Conservation (phyloP, 2,329 filamentous ascomycete species). For the Amylocarpus encephaloides region DNA sequence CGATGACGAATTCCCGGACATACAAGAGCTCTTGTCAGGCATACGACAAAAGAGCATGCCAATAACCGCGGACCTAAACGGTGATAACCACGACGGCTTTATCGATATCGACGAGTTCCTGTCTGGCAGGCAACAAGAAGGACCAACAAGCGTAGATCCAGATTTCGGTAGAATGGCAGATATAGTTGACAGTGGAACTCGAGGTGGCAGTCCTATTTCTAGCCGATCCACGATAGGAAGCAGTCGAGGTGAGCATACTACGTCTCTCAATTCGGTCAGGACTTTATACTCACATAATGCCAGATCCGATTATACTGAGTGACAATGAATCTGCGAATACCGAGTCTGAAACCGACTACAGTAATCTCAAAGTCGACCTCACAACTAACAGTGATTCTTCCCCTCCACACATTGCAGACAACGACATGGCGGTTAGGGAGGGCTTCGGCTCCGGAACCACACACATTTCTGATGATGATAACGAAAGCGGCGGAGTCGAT, state of each 20-base stretch:
- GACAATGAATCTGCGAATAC: slow-evolving; percentile 14
- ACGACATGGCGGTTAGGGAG: slow-evolving; percentile 2
- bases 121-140: slow-evolving; percentile 9
- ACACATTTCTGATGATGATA: slow-evolving; percentile 12
- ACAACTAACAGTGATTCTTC: slow-evolving; percentile 11
- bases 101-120: slow-evolving; percentile 9
- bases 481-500: neutral
- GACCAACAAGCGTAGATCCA: slow-evolving; percentile 7
- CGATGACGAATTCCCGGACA: too few relatives aligned
- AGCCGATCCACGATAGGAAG: slow-evolving; percentile 12
- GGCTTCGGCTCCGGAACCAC: slow-evolving; percentile 10
- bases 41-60: too few relatives aligned
- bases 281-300: slow-evolving; percentile 13
- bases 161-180: slow-evolving; percentile 7
- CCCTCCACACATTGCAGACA: slow-evolving; percentile 10
- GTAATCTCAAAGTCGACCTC: slow-evolving; percentile 15
- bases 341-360: slow-evolving; percentile 17
- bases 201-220: slow-evolving; percentile 11
- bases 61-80: slow-evolving; percentile 1
- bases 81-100: slow-evolving; percentile 12
- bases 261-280: slow-evolving; percentile 11
- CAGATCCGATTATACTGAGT: slow-evolving; percentile 19
- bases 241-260: slow-evolving; percentile 16
- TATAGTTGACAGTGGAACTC: slow-evolving; percentile 9
- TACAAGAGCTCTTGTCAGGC: too few relatives aligned